phyloP scores from a whole-genome alignment of 2,329 filamentous ascomycete species.

The Pseudocercospora eumusae region DNA sequence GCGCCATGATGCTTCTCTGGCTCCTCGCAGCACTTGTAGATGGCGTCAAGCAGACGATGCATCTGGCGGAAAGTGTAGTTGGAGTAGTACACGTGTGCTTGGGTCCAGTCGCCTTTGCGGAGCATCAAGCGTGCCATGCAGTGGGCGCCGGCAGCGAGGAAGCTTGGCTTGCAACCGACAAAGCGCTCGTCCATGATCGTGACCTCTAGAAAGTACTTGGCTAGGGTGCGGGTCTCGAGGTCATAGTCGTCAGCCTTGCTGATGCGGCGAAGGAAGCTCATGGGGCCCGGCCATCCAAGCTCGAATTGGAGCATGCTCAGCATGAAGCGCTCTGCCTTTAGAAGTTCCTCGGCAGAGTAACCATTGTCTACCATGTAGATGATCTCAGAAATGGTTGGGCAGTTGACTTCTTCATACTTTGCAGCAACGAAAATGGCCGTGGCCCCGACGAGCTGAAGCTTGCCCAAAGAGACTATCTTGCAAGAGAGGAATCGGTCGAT shows the following conservation, averaged over 20 bases:
- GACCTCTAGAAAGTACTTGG: slow-evolving; percentile 96
- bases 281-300: slow-evolving; percentile 95
- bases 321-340: slow-evolving; percentile 98
- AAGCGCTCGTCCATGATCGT: slow-evolving; percentile 98
- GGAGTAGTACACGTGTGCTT: slow-evolving; percentile 85
- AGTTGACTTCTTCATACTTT: slow-evolving; percentile 99
- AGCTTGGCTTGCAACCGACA: slow-evolving; percentile 87
- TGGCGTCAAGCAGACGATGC: slow-evolving; percentile 70
- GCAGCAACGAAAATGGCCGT: slow-evolving; percentile 94
- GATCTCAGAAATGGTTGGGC: slow-evolving; percentile 90
- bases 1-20: slow-evolving; percentile 79
- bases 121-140: slow-evolving; percentile 87
- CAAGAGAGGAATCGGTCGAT: slow-evolving; percentile 93
- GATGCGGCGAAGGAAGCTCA: slow-evolving; percentile 95
- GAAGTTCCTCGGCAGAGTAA: slow-evolving; percentile 85
- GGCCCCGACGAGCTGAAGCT: slow-evolving; percentile 92
- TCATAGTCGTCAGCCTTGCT: slow-evolving; percentile 99
- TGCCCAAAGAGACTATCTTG: slow-evolving; percentile 92
- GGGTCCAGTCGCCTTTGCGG: slow-evolving; percentile 84
- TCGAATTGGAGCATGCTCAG: slow-evolving; percentile 94
- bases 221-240: slow-evolving; percentile 87
- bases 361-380: slow-evolving; percentile 97
- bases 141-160: slow-evolving; percentile 85
- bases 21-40: slow-evolving; percentile 84
- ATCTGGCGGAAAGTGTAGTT: slow-evolving; percentile 88